These are phyloP conservation scores for Sophora flavescens DNA, from an alignment of 306 rosid species.

Conservation along the genomic window DNA sequence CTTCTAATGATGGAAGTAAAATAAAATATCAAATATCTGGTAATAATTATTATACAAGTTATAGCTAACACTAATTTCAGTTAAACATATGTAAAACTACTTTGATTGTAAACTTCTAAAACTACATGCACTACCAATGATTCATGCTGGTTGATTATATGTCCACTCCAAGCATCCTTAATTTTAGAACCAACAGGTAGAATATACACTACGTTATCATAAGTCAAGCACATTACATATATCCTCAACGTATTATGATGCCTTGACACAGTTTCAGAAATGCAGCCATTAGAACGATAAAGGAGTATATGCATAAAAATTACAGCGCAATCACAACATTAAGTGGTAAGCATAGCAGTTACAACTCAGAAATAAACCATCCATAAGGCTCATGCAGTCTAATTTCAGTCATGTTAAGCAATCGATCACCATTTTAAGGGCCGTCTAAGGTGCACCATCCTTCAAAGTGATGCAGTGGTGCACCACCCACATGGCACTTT, in stretches of 20 bases:
- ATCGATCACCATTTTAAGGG: not conserved
- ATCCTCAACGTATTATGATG: not conserved
- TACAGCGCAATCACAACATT: not conserved
- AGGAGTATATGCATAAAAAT: not conserved
- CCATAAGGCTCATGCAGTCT: not conserved
- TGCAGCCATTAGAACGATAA: not conserved
- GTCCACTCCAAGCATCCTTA: not conserved
- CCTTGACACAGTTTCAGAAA: not conserved
- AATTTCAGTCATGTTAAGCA: conserved; percentile 17
- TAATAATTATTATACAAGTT: conserved; percentile 16
- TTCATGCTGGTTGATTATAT: not conserved
- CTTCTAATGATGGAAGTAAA: conserved; percentile 30
- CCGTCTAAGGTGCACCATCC: too few species aligned
- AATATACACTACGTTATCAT: not conserved
- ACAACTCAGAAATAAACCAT: not conserved
- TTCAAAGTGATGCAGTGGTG: too few species aligned
- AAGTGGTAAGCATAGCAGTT: not conserved
- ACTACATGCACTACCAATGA: not conserved
- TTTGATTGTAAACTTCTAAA: conserved; percentile 16
- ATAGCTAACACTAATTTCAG: conserved; percentile 1
- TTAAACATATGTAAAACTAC: not conserved
- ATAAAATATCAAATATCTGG: conserved; percentile 7
- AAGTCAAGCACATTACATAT: not conserved
- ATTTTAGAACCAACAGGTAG: not conserved
- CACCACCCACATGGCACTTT: too few species aligned